Percentiles rank a stretch among this genome's conserved stretches.
Evolutionary conservation across 768 basidiomycete genomes (phyloP).

Genomic region (Dioszegia crocea): DNA sequence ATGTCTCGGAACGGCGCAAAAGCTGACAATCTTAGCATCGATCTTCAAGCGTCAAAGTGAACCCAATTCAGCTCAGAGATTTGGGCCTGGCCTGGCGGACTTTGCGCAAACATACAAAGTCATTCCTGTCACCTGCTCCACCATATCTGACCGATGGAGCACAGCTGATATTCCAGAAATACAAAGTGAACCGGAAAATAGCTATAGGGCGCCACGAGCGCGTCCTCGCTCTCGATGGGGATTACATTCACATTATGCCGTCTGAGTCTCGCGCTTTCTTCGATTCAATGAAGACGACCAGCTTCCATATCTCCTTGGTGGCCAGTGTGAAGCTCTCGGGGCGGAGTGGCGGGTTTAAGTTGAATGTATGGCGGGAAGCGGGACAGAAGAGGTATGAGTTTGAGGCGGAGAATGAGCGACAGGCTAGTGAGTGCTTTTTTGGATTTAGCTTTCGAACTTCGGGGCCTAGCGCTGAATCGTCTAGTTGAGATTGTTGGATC

Average conservation of each 20-base stretch:
- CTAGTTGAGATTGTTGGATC: conserved; percentile 35
- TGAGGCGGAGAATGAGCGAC: conserved; percentile 80
- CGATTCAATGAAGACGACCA: conserved; percentile 83
- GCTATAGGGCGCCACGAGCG: conserved; percentile 90
- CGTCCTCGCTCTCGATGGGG: conserved; percentile 87
- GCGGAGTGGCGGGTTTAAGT: conserved; percentile 69
- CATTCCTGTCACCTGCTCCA: conserved; percentile 53
- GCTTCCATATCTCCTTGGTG: conserved; percentile 86
- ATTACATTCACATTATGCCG: conserved; percentile 91
- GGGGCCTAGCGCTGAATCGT: neutral
- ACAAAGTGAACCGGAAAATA: conserved; percentile 85
- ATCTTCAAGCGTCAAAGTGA: conserved; percentile 89
- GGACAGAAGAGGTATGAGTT: conserved; percentile 92
- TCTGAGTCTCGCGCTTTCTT: conserved; percentile 75
- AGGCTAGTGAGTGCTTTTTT: conserved; percentile 69
- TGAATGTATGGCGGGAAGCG: conserved; percentile 66
- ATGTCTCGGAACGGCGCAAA: neutral
- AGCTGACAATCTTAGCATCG: conserved; percentile 59
- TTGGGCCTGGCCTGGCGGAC: conserved; percentile 63
- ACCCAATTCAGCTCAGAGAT: conserved; percentile 55
- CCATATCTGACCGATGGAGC: too few relatives aligned
- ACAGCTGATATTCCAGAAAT: conserved; percentile 58
- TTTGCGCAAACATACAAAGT: conserved; percentile 71
- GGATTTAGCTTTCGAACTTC: neutral
- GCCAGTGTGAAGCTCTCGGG: conserved; percentile 68